A percentile compares a stretch with the other conserved stretches of the same genome.
Conservation (phyloP, 2,329 filamentous ascomycete genomes). For the Fonsecaea pedrosoi region DNA sequence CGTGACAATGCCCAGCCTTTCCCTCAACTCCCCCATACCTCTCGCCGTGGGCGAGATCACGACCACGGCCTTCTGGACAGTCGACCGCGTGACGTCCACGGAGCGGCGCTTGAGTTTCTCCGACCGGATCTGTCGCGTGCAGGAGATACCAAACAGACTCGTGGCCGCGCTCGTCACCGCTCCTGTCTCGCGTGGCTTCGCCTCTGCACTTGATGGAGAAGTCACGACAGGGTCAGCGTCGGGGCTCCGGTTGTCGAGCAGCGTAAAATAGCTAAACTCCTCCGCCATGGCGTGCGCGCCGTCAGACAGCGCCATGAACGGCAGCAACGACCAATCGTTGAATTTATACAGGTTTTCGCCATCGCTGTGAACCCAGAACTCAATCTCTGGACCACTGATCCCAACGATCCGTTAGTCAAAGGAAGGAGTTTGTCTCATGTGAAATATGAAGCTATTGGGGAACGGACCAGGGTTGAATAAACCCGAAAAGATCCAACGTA, state of each 20-base stretch:
- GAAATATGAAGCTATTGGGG: background rate
- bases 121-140: conserved; percentile 88
- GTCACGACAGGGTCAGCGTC: background rate
- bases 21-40: conserved; percentile 86
- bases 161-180: conserved; percentile 55
- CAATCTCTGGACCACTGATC: conserved; percentile 84
- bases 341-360: conserved; percentile 81
- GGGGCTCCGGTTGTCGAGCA: conserved; percentile 60
- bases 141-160: conserved; percentile 94
- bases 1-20: conserved; percentile 88
- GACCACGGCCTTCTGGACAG: conserved; percentile 97
- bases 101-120: conserved; percentile 77
- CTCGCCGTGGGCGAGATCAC: conserved; percentile 91
- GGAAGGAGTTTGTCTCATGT: background rate
- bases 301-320: conserved; percentile 96
- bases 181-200: background rate
- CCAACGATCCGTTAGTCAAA: conserved; percentile 16
- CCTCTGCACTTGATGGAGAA: background rate
- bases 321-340: conserved; percentile 88
- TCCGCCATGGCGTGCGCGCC: conserved; percentile 93
- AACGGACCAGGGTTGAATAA: background rate
- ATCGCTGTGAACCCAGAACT: conserved; percentile 82
- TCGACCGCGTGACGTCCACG: conserved; percentile 91
- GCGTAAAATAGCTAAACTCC: conserved; percentile 98
- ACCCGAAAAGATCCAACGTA: conserved; percentile 41